Base-by-base conservation (phyloP, 169 alveolate species). In the Plasmodium ovale region DNA sequence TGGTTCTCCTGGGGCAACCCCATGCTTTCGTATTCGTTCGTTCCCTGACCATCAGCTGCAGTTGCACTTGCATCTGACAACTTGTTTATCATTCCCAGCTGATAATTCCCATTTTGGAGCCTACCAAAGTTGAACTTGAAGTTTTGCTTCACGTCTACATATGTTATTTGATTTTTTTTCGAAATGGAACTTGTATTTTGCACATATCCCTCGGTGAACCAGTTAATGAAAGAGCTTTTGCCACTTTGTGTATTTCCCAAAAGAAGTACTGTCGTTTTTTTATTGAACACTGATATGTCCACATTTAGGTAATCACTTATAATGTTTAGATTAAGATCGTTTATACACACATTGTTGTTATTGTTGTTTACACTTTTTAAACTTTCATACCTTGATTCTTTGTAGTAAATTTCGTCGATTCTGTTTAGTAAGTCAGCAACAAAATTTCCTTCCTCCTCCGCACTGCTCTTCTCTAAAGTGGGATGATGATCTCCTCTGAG, bases 291-390 rank as follows among this genome's bases (percentile, higher is more conserved):
- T 3, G 88, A 77, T 19, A 77, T 77, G 56, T 77, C 88, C 3
- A 77, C 88, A 62, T 77, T 77, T 77, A 77, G 14, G 19, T 77
- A 77, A n/a, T 77, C 79, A 29, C 88, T 77, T 77, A 77, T 77
- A 12, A 77, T 19, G 39, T 64, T 77, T 62, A 77, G 47, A 37
- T 77, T 77, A 37, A 77, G 47, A 31, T 77, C 88, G 14, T 77
- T 77, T 7, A 77, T 49, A 51, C 88, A 77, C 12, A 77, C 29
- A 53, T 53, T 77, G 23, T 77, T 77, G n/a, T 77, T 77, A 53
- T 25, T 39, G 54, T 77, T 62, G 39, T 77, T 77, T 27, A 77
- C 79, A 42, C 53, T 59, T 77, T 77, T 64, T 44, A 77, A 77
- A 42, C 44, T 62, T 21, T 65, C 47, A 68, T 77, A 77, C 53